Base-by-base conservation (phyloP, 2,329 filamentous ascomycete species). In the Hypomyces rosellus region DNA sequence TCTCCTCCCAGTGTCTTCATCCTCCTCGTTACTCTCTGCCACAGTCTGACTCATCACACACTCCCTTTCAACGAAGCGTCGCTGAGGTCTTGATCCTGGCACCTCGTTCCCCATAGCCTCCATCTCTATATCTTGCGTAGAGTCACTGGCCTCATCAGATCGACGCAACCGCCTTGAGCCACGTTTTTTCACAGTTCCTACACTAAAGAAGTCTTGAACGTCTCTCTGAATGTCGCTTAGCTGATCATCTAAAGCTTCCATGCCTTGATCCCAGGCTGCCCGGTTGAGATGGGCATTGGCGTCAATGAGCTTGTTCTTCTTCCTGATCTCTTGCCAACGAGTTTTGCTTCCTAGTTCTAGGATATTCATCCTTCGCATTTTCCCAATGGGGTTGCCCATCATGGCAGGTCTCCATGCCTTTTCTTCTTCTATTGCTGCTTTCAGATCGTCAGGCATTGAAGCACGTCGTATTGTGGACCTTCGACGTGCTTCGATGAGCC, bases 281-380 rank as follows among this genome's bases (percentile, higher is more conserved):
- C 64, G 64, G 46, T 70, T 70, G 30, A 69, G 57, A 54, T 70
- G 67, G 5, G 61, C 59, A 12, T 63, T 64, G 7, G 64, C 65
- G 56, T 82, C 78, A 44, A 82, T 74, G 45, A 85, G 67, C 42
- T 69, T 71, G 59, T 85, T 85, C 61, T 74, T 78, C 57, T 69
- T 75, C 53, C 80, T 73, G 53, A 91, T 89, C 65, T 89, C 86
- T 20, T 80, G 85, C 83, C 85, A 91, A 38, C 87, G 73, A 46
- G 78, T 85, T 73, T 85, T 71, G 34, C 71, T 69, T 0, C 87
- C 86, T 52, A 88, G 68, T 64, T 91, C 87, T 14, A 91, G 70
- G 20, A 89, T 64, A 62, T 81, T 89, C 75, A 90, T 82, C 53
- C 83, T 76, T 45, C 87, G 76, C 60, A 78, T 80, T 65, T 82